Evolutionary conservation across 768 basidiomycete species (phyloP), one percentile per base, ranked within the genome.

Genomic region (Brasilioporus rufonigricans): DNA sequence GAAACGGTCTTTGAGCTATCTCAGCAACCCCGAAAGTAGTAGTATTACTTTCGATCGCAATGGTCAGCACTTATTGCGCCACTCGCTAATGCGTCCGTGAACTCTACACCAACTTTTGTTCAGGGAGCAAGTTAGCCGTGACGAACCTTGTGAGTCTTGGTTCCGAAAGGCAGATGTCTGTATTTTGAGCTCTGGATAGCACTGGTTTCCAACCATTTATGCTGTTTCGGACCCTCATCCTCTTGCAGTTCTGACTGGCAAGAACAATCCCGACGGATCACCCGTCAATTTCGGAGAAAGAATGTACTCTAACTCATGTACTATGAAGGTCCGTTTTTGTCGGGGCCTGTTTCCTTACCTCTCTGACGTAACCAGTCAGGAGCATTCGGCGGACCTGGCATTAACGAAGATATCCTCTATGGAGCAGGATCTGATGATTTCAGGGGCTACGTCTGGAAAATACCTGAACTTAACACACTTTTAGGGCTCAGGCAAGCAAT

Each of bases 381-480:
- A 4, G 80, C 83, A 6, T 92, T 93, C 58, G 88, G 91, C 35
- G 81, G 83, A 3, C 77, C 78, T 2, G 79, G 78, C 5, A 62
- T 78, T 27, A 74, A 78, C 44, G 70, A 61, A 23, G 87, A 88
- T 51, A 67, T 76, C 29, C 81, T 86, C 61, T 93, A 86, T 63
- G 79, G 78, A 33, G 80, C 81, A n/a, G 91, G 91, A 16, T 91
- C 89, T 12, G 91, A 93, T 65, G 89, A 93, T 67, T 93, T 92
- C 65, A 77, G 84, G 35, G 82, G 78, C 19, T 93, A 93, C 59
- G 66, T 91, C 23, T 93, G 91, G 91, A 82, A 80, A 59, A 74
- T 93, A 33, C 91, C 91, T 4, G 63, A 77, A 13, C 57, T 78
- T 4, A 53, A 61, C 11, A 70, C 72, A 16, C 74, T 90, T 43